phyloP scores from a whole-genome alignment of 345 rosid species.

The Pugionium dolabratum region DNA sequence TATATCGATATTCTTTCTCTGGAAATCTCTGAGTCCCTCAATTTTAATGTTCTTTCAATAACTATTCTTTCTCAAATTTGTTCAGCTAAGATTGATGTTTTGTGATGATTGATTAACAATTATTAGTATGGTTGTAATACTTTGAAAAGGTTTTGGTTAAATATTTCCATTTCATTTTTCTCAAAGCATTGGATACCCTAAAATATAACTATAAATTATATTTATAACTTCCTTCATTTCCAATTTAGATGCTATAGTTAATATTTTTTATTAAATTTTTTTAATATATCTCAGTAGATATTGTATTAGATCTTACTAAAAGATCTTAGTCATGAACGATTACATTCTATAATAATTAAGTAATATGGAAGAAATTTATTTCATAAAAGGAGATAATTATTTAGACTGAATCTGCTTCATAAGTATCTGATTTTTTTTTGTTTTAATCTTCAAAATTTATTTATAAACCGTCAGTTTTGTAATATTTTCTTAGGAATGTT shows the following conservation, averaged over 20 bases:
- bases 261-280: not conserved
- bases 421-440: not conserved
- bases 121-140: conserved; percentile 1
- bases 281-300: conserved; percentile 6
- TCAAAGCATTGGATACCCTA: conserved; percentile 33
- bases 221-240: not conserved
- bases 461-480: no score
- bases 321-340: not conserved
- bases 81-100: conserved; percentile 16
- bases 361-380: not conserved
- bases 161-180: conserved; percentile 13
- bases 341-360: not conserved
- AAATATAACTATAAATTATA: not conserved
- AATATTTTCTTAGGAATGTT: no score
- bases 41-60: conserved; percentile 11
- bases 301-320: not conserved
- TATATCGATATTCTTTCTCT: conserved; percentile 7
- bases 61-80: not conserved
- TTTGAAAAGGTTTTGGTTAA: not conserved
- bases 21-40: conserved; percentile 2
- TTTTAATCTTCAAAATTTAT: no score
- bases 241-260: not conserved
- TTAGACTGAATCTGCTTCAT: conserved; percentile 19
- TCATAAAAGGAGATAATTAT: not conserved
- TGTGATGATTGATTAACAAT: conserved; percentile 20